These are phyloP conservation scores for Botrytis byssoidea DNA, from an alignment of 2,329 filamentous ascomycete species.

Conservation along the genomic window DNA sequence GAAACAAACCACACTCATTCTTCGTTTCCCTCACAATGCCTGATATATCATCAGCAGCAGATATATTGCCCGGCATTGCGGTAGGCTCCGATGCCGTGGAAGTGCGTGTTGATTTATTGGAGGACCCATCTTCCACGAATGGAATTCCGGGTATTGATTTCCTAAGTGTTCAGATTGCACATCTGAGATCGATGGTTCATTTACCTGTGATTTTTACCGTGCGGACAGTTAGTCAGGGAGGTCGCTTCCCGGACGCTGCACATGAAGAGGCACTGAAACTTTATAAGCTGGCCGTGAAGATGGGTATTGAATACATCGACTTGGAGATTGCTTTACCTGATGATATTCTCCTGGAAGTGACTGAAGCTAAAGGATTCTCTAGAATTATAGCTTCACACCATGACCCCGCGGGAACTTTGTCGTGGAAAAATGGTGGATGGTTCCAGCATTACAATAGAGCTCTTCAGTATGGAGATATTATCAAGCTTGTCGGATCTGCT, in stretches of 20 bases:
- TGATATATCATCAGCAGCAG: conserved; percentile 61
- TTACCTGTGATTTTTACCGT: conserved; percentile 91
- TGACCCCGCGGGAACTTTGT: conserved; percentile 74
- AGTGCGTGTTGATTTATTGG: conserved; percentile 84
- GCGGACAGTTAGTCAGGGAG: conserved; percentile 81
- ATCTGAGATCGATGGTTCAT: conserved; percentile 68
- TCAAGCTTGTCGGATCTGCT: conserved; percentile 89
- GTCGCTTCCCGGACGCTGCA: conserved; percentile 77
- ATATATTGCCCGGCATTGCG: conserved; percentile 68
- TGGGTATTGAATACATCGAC: conserved; percentile 90
- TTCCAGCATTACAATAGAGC: conserved; percentile 86
- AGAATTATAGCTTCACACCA: conserved; percentile 95
- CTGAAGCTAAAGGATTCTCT: conserved; percentile 64
- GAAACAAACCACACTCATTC: conserved; percentile 74
- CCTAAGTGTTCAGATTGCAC: conserved; percentile 75
- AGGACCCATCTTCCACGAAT: conserved; percentile 57
- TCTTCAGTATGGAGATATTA: conserved; percentile 83
- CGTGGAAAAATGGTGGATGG: conserved; percentile 94
- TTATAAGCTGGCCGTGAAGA: conserved; percentile 74
- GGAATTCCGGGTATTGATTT: conserved; percentile 68
- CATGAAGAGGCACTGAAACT: conserved; percentile 69
- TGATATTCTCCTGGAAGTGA: conserved; percentile 67
- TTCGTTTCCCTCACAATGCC: conserved; percentile 90
- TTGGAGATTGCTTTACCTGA: conserved; percentile 85
- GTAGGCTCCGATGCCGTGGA: conserved; percentile 93